Base-by-base conservation (phyloP, 1,284 basidiomycete genomes). In the Trichosporon sp. region DNA sequence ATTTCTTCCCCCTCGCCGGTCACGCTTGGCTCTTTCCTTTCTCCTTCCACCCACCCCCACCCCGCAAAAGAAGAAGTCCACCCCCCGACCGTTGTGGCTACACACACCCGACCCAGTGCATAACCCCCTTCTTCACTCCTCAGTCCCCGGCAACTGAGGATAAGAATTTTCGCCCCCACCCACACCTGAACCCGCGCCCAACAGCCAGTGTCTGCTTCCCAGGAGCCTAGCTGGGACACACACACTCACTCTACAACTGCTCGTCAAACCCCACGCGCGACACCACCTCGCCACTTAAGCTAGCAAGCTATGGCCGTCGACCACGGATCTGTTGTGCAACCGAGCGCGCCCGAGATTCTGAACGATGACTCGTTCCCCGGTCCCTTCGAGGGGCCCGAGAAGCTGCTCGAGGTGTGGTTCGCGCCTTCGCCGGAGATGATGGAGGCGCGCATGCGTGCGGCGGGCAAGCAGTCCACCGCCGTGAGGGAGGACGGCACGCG, bases 401-500 rank as follows among this genome's bases (percentile, higher is more conserved):
- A 99, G 85, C 89, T 98, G 56, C 89, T 99, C 69, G 97, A 99
- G 86, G 90, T 99, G 70, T 99, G 97, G 97, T 99, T 99, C 83
- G 91, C 93, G 4, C 92, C 92, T 19, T 91, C 90, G 5, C 85
- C 90, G 11, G 64, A 19, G 64, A 46, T 65, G 40, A 65, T 65
- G 64, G 64, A 43, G 38, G 64, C 66, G 48, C 37, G 54, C 32
- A 43, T 65, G 40, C 48, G 65, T n/a, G 21, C 51, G 46, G 70
- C 61, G 35, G 46, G 38, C 37, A 32, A 37, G n/a, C 21, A 26
- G 16, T 16, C 66, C 31, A 26, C 35, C 31, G 26, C 43, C 21
- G 32, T 26, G 38, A 70, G 73, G 46, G 68, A 51, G 19, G 73
- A 71, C 40, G 65, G 63, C n/a, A 35, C 71, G 32, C 63, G 69